phyloP scores from a whole-genome alignment of 495 filamentous ascomycete species.

The Letharia lupina region DNA sequence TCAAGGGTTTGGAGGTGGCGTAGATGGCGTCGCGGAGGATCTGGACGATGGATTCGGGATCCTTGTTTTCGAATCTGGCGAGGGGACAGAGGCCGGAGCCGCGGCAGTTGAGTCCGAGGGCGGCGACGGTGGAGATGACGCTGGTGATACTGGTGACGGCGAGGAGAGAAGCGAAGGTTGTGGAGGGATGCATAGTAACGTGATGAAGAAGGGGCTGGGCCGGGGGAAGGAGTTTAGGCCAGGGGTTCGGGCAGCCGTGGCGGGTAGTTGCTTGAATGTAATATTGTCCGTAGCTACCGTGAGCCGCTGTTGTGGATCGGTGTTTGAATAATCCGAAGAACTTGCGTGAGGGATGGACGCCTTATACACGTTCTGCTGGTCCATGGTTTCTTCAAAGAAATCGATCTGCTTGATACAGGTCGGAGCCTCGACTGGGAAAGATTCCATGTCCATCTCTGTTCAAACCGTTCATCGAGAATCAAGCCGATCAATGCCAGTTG shows the following conservation, averaged over 20 bases:
- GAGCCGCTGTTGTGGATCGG: not conserved
- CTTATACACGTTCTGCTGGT: not conserved
- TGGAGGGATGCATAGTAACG: not conserved
- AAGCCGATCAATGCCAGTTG: not conserved
- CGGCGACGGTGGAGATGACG: not conserved
- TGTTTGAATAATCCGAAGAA: not conserved
- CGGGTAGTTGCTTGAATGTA: not conserved
- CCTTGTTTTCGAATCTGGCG: constrained; percentile 10
- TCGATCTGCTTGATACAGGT: not conserved
- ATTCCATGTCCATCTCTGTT: not conserved
- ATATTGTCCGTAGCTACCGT: not conserved
- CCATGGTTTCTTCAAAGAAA: not conserved
- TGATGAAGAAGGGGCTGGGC: not conserved
- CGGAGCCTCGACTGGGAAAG: not conserved
- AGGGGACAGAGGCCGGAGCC: constrained; percentile 16
- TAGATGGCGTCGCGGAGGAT: constrained; percentile 15
- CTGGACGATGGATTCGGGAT: constrained; percentile 6
- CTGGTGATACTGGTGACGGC: not conserved
- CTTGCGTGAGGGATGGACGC: not conserved
- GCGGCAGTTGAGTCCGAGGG: constrained; percentile 20
- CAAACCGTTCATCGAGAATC: not conserved
- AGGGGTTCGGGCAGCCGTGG: not conserved
- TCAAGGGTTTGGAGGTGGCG: not conserved
- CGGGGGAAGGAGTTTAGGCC: not conserved
- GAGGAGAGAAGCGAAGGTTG: not conserved